Conservation (phyloP, 352 stramenopile species). For the Pythium apleroticum region DNA sequence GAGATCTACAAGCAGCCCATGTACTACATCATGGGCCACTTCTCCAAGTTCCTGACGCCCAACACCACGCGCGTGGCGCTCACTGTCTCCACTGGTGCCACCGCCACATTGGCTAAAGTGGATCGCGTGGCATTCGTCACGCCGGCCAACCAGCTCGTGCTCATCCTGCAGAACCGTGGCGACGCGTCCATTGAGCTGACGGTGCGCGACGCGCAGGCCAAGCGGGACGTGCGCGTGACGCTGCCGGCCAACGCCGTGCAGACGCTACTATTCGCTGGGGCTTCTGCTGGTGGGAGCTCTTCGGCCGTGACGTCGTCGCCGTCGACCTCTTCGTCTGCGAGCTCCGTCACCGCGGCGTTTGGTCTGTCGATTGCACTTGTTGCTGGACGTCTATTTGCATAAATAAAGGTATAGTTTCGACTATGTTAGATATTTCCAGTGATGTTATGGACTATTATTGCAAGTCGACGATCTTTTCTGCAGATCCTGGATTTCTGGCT, state of each 20-base stretch:
- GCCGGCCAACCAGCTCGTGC: constrained; percentile 17
- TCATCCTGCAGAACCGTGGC: constrained; percentile 18
- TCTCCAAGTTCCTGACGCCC: constrained; percentile 70
- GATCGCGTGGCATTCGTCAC: constrained; percentile 25
- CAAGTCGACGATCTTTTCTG: background rate
- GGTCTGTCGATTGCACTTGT: background rate
- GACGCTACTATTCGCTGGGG: constrained; percentile 15
- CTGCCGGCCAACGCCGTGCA: constrained; percentile 20
- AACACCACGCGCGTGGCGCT: constrained; percentile 42
- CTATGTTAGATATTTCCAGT: no score
- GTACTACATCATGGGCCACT: constrained; percentile 81
- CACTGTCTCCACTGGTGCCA: background rate
- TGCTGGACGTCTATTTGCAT: background rate
- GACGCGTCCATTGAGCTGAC: constrained; percentile 1
- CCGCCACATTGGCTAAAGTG: background rate
- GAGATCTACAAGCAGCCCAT: constrained; percentile 86
- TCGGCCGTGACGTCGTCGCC: background rate
- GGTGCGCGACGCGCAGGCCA: constrained; percentile 11
- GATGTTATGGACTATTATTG: background rate
- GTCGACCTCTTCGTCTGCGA: background rate
- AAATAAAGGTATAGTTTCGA: background rate
- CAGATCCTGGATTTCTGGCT: background rate
- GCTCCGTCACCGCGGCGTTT: background rate
- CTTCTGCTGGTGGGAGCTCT: background rate
- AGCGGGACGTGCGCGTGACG: background rate